These are phyloP conservation scores for Dryas alaskensis DNA, from an alignment of 306 rosid species.

Conservation along the genomic window DNA sequence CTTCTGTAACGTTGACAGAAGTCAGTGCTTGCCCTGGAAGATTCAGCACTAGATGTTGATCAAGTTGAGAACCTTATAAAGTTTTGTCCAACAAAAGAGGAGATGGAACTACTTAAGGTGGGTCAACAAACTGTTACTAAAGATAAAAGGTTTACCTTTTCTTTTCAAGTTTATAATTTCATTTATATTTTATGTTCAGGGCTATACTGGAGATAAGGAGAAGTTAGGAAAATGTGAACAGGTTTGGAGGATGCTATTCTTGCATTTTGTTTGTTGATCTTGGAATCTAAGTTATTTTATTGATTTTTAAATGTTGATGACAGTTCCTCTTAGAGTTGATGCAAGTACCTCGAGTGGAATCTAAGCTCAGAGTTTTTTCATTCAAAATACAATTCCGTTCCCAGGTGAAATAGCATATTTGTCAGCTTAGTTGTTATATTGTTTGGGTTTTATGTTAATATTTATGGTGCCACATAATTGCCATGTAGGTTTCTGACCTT, in stretches of 20 bases:
- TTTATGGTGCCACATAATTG: conserved; percentile 25
- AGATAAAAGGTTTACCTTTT: conserved; percentile 3
- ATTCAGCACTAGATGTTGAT: conserved; percentile 66
- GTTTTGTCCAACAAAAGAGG: conserved; percentile 92
- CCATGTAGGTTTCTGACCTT: conserved; percentile 77
- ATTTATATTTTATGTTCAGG: conserved; percentile 46
- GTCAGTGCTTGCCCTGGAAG: conserved; percentile 80
- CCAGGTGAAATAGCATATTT: conserved; percentile 54
- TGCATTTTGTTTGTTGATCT: neutral
- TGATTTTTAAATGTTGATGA: conserved; percentile 16
- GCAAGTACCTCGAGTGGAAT: conserved; percentile 90
- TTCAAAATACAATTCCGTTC: conserved; percentile 80
- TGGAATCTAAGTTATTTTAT: neutral
- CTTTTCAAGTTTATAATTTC: conserved; percentile 29
- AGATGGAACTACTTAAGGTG: conserved; percentile 89
- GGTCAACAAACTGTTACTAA: conserved; percentile 10
- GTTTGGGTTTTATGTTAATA: conserved; percentile 21
- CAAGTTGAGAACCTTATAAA: conserved; percentile 90
- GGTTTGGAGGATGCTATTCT: conserved; percentile 43
- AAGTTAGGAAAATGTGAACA: conserved; percentile 94
- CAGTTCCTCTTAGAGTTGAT: conserved; percentile 82
- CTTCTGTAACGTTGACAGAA: conserved; percentile 36
- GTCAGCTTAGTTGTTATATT: conserved; percentile 4
- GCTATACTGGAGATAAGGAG: conserved; percentile 76
- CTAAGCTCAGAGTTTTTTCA: conserved; percentile 79